These are phyloP conservation scores for Pleoardoris graminearum DNA, from an alignment of 2,329 filamentous ascomycete species.

Conservation along the genomic window DNA sequence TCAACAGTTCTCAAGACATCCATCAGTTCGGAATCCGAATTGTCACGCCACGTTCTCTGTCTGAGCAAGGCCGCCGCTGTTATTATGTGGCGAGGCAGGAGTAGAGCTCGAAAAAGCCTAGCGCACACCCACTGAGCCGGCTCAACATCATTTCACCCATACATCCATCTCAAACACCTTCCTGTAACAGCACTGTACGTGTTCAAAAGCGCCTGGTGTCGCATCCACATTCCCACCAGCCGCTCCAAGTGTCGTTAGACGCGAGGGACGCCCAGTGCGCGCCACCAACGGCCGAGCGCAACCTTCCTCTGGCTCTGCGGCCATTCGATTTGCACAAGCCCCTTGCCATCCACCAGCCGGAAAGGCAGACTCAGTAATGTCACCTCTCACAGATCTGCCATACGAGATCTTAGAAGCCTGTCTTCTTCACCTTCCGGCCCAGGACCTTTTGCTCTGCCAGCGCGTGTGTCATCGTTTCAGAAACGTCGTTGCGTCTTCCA, in stretches of 20 bases:
- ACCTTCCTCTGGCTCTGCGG: neutral
- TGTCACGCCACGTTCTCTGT: neutral
- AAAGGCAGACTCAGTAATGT: neutral
- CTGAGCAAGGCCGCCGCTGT: neutral
- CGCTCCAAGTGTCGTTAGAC: neutral
- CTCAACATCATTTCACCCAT: neutral
- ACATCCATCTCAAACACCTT: neutral
- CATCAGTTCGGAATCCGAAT: no score
- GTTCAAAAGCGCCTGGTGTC: neutral
- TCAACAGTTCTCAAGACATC: neutral
- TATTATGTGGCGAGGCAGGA: neutral
- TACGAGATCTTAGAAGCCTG: constrained; percentile 15
- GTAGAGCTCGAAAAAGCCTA: neutral
- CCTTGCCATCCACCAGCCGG: neutral
- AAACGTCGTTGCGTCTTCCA: constrained; percentile 10
- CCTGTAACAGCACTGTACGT: neutral
- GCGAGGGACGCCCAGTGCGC: neutral
- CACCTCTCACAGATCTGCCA: constrained; percentile 3
- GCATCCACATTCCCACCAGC: neutral
- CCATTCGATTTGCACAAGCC: neutral
- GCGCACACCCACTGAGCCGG: neutral
- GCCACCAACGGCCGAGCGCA: neutral
- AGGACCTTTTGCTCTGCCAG: constrained; percentile 16
- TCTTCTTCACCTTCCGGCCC: constrained; percentile 12
- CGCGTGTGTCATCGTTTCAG: constrained; percentile 12